Conservation (phyloP, 805 yeast species). For the Middelhovenomyces tepae region DNA sequence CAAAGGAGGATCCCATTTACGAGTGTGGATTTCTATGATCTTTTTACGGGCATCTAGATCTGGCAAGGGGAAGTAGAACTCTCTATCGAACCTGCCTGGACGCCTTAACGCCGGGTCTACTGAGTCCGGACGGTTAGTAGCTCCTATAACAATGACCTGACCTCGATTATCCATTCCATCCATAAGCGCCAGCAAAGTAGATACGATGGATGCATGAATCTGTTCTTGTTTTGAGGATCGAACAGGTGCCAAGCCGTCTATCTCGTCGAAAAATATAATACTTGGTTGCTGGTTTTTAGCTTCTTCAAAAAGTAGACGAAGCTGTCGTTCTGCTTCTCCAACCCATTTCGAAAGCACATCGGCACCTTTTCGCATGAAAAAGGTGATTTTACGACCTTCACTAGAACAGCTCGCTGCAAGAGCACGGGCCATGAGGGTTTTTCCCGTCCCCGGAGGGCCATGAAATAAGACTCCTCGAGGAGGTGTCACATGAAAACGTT, state of each 20-base stretch:
- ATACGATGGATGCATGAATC: constrained; percentile 94
- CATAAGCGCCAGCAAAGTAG: constrained; percentile 90
- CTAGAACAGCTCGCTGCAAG: constrained; percentile 91
- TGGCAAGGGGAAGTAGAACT: constrained; percentile 92
- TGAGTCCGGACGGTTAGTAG: constrained; percentile 95
- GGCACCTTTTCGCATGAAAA: constrained; percentile 97
- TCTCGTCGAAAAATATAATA: constrained; percentile 94
- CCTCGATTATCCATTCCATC: constrained; percentile 99
- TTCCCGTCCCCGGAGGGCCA: constrained; percentile 99
- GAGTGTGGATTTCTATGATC: constrained; percentile 78
- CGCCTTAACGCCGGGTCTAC: constrained; percentile 97
- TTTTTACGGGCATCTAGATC: constrained; percentile 68
- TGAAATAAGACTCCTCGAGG: constrained; percentile 96
- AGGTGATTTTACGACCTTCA: constrained; percentile 76
- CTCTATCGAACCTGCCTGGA: constrained; percentile 96
- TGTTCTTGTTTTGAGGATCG: constrained; percentile 97
- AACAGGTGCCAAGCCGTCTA: constrained; percentile 97
- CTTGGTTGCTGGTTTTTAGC: constrained; percentile 94
- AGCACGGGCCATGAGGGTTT: constrained; percentile 95
- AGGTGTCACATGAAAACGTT: constrained; percentile 83
- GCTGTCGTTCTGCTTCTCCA: constrained; percentile 96
- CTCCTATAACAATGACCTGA: constrained; percentile 96
- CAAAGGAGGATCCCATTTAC: constrained; percentile 77
- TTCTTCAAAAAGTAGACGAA: constrained; percentile 85
- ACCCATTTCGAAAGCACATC: constrained; percentile 98